phyloP scores from a whole-genome alignment of 106 monocot genomes.

The Platanthera guangdongensis region DNA sequence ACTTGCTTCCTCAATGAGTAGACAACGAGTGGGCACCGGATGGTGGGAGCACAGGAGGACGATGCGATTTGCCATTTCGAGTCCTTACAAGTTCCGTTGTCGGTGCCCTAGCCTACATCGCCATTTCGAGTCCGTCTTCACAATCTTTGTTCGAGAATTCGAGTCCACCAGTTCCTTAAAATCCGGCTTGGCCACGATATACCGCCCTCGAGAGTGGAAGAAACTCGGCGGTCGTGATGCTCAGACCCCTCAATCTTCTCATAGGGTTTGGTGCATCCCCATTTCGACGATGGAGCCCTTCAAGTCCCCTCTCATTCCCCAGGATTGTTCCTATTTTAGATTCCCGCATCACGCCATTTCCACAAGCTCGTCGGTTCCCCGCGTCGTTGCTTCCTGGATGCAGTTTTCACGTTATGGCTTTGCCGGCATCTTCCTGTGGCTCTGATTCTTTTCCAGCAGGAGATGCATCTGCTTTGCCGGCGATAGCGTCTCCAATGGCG shows the following conservation, averaged over 20 bases:
- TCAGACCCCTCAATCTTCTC: constrained; percentile 32
- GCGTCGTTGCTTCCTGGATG: neutral
- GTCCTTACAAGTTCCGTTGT: too few relatives aligned
- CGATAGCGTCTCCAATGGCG: constrained; percentile 24
- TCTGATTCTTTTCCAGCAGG: constrained; percentile 20
- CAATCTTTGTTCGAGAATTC: too few relatives aligned
- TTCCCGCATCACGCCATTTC: neutral
- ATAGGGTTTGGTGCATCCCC: constrained; percentile 23
- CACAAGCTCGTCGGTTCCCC: constrained; percentile 5
- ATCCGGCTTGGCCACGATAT: too few relatives aligned
- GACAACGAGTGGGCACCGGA: too few relatives aligned
- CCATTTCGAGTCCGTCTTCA: too few relatives aligned
- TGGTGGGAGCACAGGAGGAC: too few relatives aligned
- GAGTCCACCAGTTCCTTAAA: too few relatives aligned
- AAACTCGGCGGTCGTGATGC: constrained; percentile 18
- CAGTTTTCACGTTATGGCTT: constrained; percentile 12
- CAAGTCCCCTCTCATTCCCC: neutral
- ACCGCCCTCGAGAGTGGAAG: neutral
- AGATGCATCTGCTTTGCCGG: constrained; percentile 5
- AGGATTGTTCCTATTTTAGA: constrained; percentile 6
- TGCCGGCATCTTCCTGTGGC: constrained; percentile 35
- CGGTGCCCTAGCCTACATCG: too few relatives aligned
- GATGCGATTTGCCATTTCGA: too few relatives aligned
- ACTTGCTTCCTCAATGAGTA: too few relatives aligned
- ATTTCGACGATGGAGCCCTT: constrained; percentile 19